A percentile compares a stretch with the other conserved stretches of the same genome.
Evolutionary conservation across 805 yeast species (phyloP).

Genomic region (Saccharomycopsis selenospora): DNA sequence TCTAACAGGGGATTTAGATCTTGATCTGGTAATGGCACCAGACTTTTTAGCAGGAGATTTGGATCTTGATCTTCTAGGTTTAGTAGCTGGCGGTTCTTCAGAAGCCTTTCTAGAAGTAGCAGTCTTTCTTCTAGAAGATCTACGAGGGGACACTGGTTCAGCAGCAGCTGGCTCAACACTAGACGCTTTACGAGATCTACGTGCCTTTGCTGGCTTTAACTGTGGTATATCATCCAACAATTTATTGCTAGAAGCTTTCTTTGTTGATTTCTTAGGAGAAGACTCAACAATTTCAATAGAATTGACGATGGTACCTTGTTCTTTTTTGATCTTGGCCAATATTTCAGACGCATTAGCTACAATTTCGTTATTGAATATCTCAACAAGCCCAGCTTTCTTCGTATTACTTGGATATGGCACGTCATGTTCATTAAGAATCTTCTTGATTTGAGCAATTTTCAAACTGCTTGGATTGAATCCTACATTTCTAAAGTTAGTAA

Average conservation of each 20-base stretch:
- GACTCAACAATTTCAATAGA: conserved; percentile 31
- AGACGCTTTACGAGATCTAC: neutral
- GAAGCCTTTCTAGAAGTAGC: neutral
- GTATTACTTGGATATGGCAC: conserved; percentile 55
- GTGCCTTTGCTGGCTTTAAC: neutral
- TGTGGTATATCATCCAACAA: neutral
- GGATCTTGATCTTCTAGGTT: neutral
- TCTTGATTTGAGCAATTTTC: conserved; percentile 64
- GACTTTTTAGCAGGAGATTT: neutral
- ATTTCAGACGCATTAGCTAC: conserved; percentile 40
- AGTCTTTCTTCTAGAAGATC: neutral
- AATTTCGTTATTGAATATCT: conserved; percentile 50
- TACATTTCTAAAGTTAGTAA: conserved; percentile 24
- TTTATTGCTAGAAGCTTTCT: too few relatives aligned
- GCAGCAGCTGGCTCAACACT: neutral
- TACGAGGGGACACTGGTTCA: neutral
- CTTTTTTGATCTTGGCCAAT: conserved; percentile 29
- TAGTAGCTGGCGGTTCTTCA: neutral
- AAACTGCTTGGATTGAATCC: conserved; percentile 64
- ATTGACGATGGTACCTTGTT: conserved; percentile 31
- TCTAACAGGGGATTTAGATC: neutral
- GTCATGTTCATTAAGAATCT: conserved; percentile 54
- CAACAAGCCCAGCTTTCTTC: conserved; percentile 59
- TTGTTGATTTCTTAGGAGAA: too few relatives aligned
- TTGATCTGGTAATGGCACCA: neutral